Percentiles rank a stretch among this genome's conserved stretches.
Conservation (phyloP, 441 rosid species). For the Populus hybrid region DNA sequence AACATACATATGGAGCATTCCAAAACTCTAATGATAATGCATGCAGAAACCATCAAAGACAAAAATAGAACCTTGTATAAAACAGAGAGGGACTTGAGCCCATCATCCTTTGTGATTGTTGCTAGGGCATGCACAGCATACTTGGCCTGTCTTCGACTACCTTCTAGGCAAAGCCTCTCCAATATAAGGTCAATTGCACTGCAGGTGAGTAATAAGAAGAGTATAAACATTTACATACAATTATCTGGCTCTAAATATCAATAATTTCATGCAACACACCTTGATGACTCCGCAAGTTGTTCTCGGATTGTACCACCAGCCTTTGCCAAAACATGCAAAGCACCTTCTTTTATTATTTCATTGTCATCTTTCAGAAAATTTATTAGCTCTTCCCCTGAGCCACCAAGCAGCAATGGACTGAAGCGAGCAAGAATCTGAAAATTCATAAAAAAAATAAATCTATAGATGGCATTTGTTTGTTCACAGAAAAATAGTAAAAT, state of each 20-base stretch:
- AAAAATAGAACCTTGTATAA: constrained; percentile 68
- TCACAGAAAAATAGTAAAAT: not conserved
- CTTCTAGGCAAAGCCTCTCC: constrained; percentile 95
- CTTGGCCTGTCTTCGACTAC: constrained; percentile 94
- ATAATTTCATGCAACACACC: constrained; percentile 42
- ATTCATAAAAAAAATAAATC: constrained; percentile 13
- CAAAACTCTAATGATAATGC: not conserved
- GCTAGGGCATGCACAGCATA: constrained; percentile 99
- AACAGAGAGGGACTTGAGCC: constrained; percentile 95
- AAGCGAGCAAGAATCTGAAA: constrained; percentile 84
- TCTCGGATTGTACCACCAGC: constrained; percentile 97
- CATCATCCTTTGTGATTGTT: constrained; percentile 98
- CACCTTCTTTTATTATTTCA: constrained; percentile 86
- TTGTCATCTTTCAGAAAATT: constrained; percentile 81
- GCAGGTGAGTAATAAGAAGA: constrained; percentile 28
- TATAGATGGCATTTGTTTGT: not conserved
- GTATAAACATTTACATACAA: constrained; percentile 26
- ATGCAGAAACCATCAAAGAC: not conserved
- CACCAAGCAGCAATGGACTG: constrained; percentile 77
- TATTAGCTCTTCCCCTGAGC: constrained; percentile 80
- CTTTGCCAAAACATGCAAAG: constrained; percentile 86
- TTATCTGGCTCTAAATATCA: not conserved
- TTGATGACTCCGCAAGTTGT: constrained; percentile 77
- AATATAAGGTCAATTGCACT: constrained; percentile 91
- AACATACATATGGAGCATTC: not conserved